Conservation (phyloP, 163 green algal species). For the Prototheca wickerhamii region DNA sequence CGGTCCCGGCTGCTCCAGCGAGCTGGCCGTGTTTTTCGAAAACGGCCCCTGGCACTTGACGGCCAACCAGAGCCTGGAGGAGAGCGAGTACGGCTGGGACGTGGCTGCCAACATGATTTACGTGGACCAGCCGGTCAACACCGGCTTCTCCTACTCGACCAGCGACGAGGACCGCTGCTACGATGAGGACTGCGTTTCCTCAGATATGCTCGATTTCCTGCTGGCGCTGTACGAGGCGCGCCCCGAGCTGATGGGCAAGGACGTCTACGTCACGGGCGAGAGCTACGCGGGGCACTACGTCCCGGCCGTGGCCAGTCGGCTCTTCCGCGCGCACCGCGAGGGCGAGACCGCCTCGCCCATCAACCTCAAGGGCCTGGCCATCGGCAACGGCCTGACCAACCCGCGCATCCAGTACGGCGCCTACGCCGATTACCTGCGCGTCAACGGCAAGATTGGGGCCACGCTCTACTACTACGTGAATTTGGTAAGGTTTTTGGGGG, state of each 20-base stretch:
- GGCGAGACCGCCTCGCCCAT: conserved; percentile 29
- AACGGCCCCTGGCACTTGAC: conserved; percentile 62
- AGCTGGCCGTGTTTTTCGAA: conserved; percentile 77
- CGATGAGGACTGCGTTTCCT: conserved; percentile 54
- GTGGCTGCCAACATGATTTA: conserved; percentile 61
- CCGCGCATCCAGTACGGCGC: conserved; percentile 70
- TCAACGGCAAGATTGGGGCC: conserved; percentile 67
- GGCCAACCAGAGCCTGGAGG: conserved; percentile 19
- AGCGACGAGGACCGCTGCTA: conserved; percentile 48
- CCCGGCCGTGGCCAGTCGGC: conserved; percentile 61
- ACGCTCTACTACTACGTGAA: conserved; percentile 23
- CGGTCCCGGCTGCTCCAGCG: conserved; percentile 76
- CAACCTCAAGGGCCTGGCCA: conserved; percentile 77
- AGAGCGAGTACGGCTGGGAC: conserved; percentile 59
- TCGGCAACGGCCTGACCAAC: conserved; percentile 90
- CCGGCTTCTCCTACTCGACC: conserved; percentile 82
- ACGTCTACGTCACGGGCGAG: conserved; percentile 72
- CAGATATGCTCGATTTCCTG: conserved; percentile 95
- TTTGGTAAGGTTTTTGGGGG: too few relatives aligned
- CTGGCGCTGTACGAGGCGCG: conserved; percentile 62
- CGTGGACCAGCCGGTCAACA: conserved; percentile 88
- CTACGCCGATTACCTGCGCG: conserved; percentile 69
- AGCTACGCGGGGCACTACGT: conserved; percentile 72
- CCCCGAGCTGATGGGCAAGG: conserved; percentile 53
- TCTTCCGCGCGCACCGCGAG: conserved; percentile 39